phyloP scores from a whole-genome alignment of 1,284 basidiomycete genomes.

The Phellinidium pouzarii region DNA sequence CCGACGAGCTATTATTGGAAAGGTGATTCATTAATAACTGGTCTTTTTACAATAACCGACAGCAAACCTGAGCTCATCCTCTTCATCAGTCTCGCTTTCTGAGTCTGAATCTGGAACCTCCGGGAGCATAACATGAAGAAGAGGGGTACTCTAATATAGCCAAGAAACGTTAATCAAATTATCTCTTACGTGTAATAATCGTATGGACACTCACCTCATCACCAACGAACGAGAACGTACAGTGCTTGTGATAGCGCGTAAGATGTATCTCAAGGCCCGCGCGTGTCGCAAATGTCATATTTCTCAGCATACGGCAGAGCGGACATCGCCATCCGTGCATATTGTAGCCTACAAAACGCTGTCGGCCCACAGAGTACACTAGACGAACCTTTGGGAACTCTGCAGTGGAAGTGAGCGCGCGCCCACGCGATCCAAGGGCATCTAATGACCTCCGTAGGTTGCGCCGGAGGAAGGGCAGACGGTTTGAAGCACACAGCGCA shows the following conservation, averaged over 20 bases:
- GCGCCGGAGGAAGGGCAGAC: conserved; percentile 16
- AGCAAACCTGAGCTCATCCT: not conserved
- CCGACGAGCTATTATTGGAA: not conserved
- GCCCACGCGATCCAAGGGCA: not conserved
- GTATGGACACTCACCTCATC: conserved; percentile 16
- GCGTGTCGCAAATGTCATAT: conserved; percentile 40
- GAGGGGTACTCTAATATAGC: conserved; percentile 27
- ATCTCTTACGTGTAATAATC: not conserved
- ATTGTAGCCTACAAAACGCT: not conserved
- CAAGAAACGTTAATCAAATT: not conserved
- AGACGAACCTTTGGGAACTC: not conserved
- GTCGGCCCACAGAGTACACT: not conserved
- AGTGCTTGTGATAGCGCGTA: conserved; percentile 44
- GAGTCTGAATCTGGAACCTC: conserved; percentile 11
- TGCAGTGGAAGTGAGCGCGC: not conserved
- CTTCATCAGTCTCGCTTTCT: conserved; percentile 7
- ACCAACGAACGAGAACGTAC: conserved; percentile 38
- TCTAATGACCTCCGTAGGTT: conserved; percentile 14
- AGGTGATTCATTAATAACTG: not conserved
- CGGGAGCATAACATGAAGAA: conserved; percentile 9
- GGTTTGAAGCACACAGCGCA: not conserved
- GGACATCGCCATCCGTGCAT: conserved; percentile 46
- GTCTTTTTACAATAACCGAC: not conserved
- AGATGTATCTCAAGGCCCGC: conserved; percentile 50
- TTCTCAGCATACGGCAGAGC: conserved; percentile 41